Evolutionary conservation across 2,329 filamentous ascomycete genomes (phyloP), one percentile per base, ranked within the genome.

Genomic region (Rasamsonia emersonii): DNA sequence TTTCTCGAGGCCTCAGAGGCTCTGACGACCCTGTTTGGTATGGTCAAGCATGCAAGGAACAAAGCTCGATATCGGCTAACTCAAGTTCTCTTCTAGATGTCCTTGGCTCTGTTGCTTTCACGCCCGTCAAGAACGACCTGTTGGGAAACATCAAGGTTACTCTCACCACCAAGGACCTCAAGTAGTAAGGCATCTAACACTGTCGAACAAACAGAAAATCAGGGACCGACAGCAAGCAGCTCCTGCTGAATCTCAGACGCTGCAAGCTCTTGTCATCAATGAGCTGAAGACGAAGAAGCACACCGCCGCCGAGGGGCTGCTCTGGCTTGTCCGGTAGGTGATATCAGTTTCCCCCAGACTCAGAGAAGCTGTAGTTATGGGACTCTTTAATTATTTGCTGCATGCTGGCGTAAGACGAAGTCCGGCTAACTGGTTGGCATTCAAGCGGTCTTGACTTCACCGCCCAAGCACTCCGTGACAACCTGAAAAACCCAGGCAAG

Each of bases 1-100:
- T 98, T 96, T 64, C 80, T 96, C 43, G 83, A 93, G 45, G 91
- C 91, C 36, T 75, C 86, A 32, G 86, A 95, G 72, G 79, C 83
- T 35, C 65, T 96, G 58, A 82, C 82, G 32, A 82, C 77, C 41
- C 76, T 98, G 41, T 96, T 96, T 54, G 85, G 86, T 91, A 61
- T 17, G 62, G 45, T n/a, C n/a, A n/a, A n/a, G n/a, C n/a, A n/a
- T n/a, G n/a, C n/a, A n/a, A n/a, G n/a, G n/a, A n/a, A n/a, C n/a
- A n/a, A n/a, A n/a, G n/a, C n/a, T n/a, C n/a, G n/a, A n/a, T n/a
- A n/a, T n/a, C n/a, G n/a, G n/a, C n/a, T n/a, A n/a, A n/a, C n/a
- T n/a, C n/a, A n/a, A n/a, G n/a, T n/a, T n/a, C n/a, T n/a, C n/a
- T n/a, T n/a, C n/a, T n/a, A 75, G 76, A 79, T 56, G 61, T 77